Evolutionary conservation across 1,284 basidiomycete species (phyloP).

Genomic region (Inonotus obliquus): DNA sequence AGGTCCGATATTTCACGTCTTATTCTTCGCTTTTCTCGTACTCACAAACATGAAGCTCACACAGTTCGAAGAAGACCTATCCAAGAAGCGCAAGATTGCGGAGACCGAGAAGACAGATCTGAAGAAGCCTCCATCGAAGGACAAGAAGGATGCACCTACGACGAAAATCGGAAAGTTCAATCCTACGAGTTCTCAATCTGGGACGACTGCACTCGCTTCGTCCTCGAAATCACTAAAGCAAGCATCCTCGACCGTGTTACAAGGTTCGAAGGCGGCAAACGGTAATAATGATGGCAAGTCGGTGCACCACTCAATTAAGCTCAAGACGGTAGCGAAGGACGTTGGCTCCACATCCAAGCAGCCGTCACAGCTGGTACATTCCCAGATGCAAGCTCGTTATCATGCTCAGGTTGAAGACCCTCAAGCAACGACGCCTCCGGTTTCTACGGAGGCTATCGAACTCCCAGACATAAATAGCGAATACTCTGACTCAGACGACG

Average conservation of each 20-base stretch:
- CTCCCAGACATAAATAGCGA: constrained; percentile 93
- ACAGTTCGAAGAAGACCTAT: constrained; percentile 52
- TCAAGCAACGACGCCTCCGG: constrained; percentile 42
- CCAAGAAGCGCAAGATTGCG: constrained; percentile 64
- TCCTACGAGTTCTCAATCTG: constrained; percentile 24
- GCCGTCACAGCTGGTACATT: constrained; percentile 59
- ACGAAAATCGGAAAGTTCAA: constrained; percentile 33
- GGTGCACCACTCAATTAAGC: constrained; percentile 24
- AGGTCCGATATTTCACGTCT: constrained; percentile 34
- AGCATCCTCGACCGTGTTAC: constrained; percentile 16
- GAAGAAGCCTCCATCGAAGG: constrained; percentile 51
- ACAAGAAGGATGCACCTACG: constrained; percentile 35
- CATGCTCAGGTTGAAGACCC: constrained; percentile 31
- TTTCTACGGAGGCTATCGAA: constrained; percentile 79
- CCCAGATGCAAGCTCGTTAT: constrained; percentile 49
- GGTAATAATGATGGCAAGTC: constrained; percentile 28
- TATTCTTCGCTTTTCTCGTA: background rate
- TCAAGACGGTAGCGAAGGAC: constrained; percentile 46
- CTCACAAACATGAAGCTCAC: constrained; percentile 19
- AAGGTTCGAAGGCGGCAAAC: constrained; percentile 23
- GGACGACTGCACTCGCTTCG: constrained; percentile 27
- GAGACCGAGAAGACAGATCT: constrained; percentile 51
- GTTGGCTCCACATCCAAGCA: constrained; percentile 44
- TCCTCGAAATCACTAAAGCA: constrained; percentile 27
- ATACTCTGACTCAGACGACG: constrained; percentile 93